These are phyloP conservation scores for Venustampulla echinocandica DNA, from an alignment of 495 filamentous ascomycete genomes.

Conservation along the genomic window DNA sequence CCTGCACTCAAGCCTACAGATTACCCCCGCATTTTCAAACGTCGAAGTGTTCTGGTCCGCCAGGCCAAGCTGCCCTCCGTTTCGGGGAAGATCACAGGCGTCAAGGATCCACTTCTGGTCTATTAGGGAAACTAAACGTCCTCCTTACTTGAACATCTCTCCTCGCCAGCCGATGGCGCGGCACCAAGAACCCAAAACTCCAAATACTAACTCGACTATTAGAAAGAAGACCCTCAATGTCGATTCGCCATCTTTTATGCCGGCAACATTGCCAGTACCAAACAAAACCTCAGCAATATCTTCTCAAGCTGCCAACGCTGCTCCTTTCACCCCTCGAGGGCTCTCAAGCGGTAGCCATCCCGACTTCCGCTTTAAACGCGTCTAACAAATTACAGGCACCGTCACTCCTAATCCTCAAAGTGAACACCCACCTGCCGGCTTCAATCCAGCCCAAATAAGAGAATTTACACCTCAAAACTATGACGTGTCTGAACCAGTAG, in stretches of 20 bases:
- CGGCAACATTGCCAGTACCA: slow-evolving; percentile 38
- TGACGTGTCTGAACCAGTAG: slow-evolving; percentile 54
- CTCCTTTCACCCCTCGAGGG: slow-evolving; percentile 69
- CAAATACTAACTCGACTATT: background rate
- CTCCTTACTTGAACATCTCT: no score
- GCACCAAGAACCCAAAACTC: background rate
- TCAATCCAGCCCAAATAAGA: slow-evolving; percentile 50
- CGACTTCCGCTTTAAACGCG: background rate
- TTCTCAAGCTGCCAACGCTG: slow-evolving; percentile 80
- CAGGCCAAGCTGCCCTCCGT: no score
- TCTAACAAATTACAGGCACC: slow-evolving; percentile 17
- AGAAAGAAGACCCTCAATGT: slow-evolving; percentile 83
- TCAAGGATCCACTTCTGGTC: no score
- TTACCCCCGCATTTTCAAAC: no score
- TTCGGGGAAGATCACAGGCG: no score
- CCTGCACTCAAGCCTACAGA: no score
- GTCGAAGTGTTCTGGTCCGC: no score
- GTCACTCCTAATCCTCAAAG: slow-evolving; percentile 45
- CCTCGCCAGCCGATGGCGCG: background rate
- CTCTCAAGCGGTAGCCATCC: slow-evolving; percentile 16
- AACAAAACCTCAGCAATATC: slow-evolving; percentile 53
- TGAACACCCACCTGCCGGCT: slow-evolving; percentile 32
- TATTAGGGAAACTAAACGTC: no score
- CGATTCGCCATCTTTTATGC: slow-evolving; percentile 93
- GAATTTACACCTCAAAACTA: slow-evolving; percentile 80